Conservation (phyloP, 176 grass and related monocot species). For the Lolium rigidum region DNA sequence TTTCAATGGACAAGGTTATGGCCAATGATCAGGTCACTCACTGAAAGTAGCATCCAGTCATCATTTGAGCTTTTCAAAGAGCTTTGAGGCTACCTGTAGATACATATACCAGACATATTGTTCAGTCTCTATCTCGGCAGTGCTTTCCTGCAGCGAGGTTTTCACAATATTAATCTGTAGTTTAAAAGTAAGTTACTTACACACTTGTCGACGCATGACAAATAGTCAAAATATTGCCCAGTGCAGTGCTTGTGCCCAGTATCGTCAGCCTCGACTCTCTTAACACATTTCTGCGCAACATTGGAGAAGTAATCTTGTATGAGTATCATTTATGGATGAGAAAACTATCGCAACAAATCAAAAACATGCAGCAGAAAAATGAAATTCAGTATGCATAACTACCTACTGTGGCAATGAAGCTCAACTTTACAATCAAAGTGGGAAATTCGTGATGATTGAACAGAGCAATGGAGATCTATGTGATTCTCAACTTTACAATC, state of each 20-base stretch:
- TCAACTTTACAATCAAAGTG: not conserved
- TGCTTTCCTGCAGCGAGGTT: not conserved
- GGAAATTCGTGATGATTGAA: not conserved
- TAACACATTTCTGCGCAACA: slow-evolving; percentile 62
- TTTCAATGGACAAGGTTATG: slow-evolving; percentile 1
- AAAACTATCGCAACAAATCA: not conserved
- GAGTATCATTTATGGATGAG: not conserved
- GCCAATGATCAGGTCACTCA: not conserved
- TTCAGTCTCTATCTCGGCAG: not conserved
- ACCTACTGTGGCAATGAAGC: not conserved
- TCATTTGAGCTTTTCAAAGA: slow-evolving; percentile 63
- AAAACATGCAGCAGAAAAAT: not conserved
- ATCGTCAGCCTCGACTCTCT: slow-evolving; percentile 62
- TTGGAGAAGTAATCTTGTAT: not conserved
- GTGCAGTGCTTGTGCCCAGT: slow-evolving; percentile 79
- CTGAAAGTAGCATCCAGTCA: not conserved
- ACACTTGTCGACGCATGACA: slow-evolving; percentile 68
- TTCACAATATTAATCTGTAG: not conserved
- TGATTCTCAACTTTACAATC: slow-evolving; percentile 21
- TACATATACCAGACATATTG: not conserved
- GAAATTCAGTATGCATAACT: not conserved
- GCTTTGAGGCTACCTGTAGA: slow-evolving; percentile 60
- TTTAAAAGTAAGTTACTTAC: slow-evolving; percentile 46
- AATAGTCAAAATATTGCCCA: slow-evolving; percentile 78
- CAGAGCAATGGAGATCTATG: not conserved